Base-by-base conservation (phyloP, 2,329 filamentous ascomycete genomes). In the Claviceps pusilla region DNA sequence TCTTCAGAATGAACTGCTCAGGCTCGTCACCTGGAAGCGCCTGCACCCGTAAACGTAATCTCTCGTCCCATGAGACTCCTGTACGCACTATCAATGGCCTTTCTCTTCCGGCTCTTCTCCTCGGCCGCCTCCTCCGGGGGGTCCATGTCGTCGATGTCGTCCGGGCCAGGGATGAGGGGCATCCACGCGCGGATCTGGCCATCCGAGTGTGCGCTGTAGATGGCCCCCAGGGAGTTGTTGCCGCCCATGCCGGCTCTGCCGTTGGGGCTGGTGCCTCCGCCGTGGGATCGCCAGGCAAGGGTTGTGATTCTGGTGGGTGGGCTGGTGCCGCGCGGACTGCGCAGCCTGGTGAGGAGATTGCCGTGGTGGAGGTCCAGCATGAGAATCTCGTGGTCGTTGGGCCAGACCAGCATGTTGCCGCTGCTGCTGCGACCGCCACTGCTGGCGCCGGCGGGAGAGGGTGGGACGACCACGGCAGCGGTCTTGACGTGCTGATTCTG, bases 201-300 rank as follows among this genome's bases (percentile, higher is more conserved):
- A 64, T 96, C 89, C 3, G 84, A 76, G 62, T 95, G 89, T 2
- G 83, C 85, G 53, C 88, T 93, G 69, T 89, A 94, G 55, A 96
- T 63, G 9, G 72, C 76, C 0, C 78, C 78, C 4, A 74, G 60
- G 24, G 72, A 73, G 57, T 75, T 78, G 2, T 66, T 71, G 2
- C 77, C 78, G 4, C 78, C 78, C 72, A 84, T 65, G 0, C 80
- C 82, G 7, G 74, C 74, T 3, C 75, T 75, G 1, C 72, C 71
- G 14, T 77, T 37, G n/a, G 31, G n/a, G 14, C 16, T 7, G 16
- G 46, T 76, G 28, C 77, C 75, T 37, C 87, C 86, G 1, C 79
- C 77, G 3, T 74, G 70, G 1, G 78, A 76, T 53, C 78, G 72
- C 89, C 89, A 96, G 0, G 79, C 83, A 29, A 96, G 74, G 53